phyloP scores from a whole-genome alignment of 1,284 basidiomycete genomes.

The Leccinum laetum region DNA sequence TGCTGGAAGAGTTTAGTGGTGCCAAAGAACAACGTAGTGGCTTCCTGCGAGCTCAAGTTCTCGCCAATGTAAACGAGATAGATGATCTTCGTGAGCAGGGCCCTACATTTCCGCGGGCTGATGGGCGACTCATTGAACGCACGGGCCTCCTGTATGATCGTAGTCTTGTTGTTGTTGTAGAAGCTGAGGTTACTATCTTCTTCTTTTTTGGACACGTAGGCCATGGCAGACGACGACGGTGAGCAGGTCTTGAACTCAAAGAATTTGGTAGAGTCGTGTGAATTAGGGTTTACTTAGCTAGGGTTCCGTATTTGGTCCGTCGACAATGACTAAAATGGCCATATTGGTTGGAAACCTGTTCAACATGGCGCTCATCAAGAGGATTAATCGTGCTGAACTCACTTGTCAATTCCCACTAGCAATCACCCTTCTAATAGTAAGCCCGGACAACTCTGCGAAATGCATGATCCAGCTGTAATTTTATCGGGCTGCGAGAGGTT shows the following conservation, averaged over 20 bases:
- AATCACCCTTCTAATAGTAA: too few species aligned
- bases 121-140: conserved; percentile 99
- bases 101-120: conserved; percentile 95
- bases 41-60: conserved; percentile 94
- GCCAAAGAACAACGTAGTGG: conserved; percentile 98
- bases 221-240: conserved; percentile 56
- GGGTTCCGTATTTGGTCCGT: not conserved
- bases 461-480: too few species aligned
- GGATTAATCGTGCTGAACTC: too few species aligned
- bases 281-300: not conserved
- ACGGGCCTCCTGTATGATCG: conserved; percentile 96
- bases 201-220: conserved; percentile 88
- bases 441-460: too few species aligned
- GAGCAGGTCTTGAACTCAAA: conserved; percentile 12
- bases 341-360: too few species aligned
- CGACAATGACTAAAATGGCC: not conserved
- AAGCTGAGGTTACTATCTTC: conserved; percentile 86
- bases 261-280: not conserved
- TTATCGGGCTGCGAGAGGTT: too few species aligned
- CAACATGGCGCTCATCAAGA: too few species aligned
- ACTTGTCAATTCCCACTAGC: too few species aligned
- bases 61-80: conserved; percentile 98
- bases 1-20: conserved; percentile 99
- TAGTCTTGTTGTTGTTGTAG: conserved; percentile 94
- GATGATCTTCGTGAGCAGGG: conserved; percentile 94